Base-by-base conservation (phyloP, 495 filamentous ascomycete genomes). In the Talaromyces thailandensis region DNA sequence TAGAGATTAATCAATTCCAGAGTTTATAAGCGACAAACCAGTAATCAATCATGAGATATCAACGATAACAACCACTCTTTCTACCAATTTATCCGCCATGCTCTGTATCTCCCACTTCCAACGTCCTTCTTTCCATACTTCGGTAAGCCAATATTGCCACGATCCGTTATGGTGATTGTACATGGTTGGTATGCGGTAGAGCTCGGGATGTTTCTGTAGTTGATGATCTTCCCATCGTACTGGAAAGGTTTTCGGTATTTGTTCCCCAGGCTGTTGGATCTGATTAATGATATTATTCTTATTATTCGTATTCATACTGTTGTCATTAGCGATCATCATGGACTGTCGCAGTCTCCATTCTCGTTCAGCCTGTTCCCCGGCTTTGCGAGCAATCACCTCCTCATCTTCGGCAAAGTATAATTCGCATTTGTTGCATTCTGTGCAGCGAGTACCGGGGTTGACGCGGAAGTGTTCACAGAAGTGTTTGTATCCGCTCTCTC, bases 401-500 rank as follows among this genome's bases (percentile, higher is more conserved):
- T 92, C 92, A 69, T 96, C 86, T 77, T 96, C 94, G 18, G 81
- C 79, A 63, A 88, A 82, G 78, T 96, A 98, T 45, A 98, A 79
- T 71, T 96, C 93, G 73, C 94, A 98, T 71, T 86, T 88, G 25
- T 84, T 85, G 74, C 93, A 98, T 65, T 92, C 84, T 1, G 69
- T 78, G 67, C 94, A 98, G 29, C 77, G 74, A 32, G 84, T 82
- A 8, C 88, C 89, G 0, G 89, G 88, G 37, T 75, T 79, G 29
- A 76, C 68, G n/a, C 94, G 81, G 72, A 98, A 97, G 73, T 98
- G 94, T 66, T 96, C 85, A 70, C 94, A 98, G 67, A 96, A 98
- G 72, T 98, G 94, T 26, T 82, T 75, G 68, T 98, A 97, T 6
- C 92, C 89, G 66, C 89, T 82, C 11, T 73, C 69, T 52, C 66